Base-by-base conservation (phyloP, 371 early-diverging fungal genomes). In the Apophysomyces sp. region DNA sequence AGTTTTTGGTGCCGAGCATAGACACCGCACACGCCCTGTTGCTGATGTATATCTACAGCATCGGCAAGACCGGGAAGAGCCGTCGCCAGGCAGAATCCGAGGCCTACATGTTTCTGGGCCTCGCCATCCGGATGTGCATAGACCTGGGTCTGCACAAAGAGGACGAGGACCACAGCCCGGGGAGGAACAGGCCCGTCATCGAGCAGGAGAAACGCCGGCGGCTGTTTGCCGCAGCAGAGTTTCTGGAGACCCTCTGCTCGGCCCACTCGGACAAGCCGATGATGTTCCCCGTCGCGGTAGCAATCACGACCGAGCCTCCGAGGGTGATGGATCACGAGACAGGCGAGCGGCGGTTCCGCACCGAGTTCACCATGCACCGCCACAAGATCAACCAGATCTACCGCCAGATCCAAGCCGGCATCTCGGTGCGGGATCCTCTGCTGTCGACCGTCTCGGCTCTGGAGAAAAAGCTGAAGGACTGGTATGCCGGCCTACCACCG, bases 201-300 rank as follows among this genome's bases (percentile, higher is more conserved):
- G 49, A 44, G 11, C 49, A 21, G 21, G 78, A 81, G 30, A 67
- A 57, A 24, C 58, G 68, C 9, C 65, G 77, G 2, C 63, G 82
- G 7, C 58, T 73, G 16, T 81, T 78, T 62, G 71, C 73, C 51
- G 73, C 67, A 4, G 60, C 67, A 13, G 71, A 77, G 24, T 81
- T 81, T 52, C 54, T 81, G 2, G 82, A 81, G 41, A 67, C 68
- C 4, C 37, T 71, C 8, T 67, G 72, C 29, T 60, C 65, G 0
- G 58, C 65, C 4, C 72, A 71, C 40, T 67, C 67, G 13, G 72
- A 71, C 21, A 61, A 62, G 18, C 65, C 67, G 7, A 64, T 71
- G 34, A 58, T 64, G 21, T 60, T 71, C 12, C 72, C 72, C 3
- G 52, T 64, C 12, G 65, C 56, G 18, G 60, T 65, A 16, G 32